Conservation (phyloP, 345 rosid species). For the Stellera chamaejasme region DNA sequence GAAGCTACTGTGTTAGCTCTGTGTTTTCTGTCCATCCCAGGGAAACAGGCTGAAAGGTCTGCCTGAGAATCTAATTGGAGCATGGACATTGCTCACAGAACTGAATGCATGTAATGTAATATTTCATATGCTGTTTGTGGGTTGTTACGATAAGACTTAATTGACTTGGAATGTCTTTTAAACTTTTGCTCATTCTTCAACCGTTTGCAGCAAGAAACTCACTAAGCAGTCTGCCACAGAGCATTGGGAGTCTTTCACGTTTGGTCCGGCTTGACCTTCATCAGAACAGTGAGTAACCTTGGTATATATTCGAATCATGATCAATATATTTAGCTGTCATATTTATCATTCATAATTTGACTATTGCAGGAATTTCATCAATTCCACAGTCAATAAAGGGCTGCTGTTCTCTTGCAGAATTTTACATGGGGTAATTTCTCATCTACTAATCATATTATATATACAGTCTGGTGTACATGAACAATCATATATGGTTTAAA, state of each 20-base stretch:
- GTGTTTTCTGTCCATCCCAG: constrained; percentile 30
- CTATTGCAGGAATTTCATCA: constrained; percentile 48
- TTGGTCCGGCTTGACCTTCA: constrained; percentile 91
- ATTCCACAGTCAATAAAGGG: constrained; percentile 67
- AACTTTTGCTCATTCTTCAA: constrained; percentile 5
- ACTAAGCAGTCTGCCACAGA: constrained; percentile 59
- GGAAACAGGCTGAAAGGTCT: constrained; percentile 69
- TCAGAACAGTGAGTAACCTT: constrained; percentile 68
- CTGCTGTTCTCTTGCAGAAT: constrained; percentile 74
- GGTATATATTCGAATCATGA: background rate
- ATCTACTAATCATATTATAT: constrained; percentile 7
- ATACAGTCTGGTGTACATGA: too few relatives aligned
- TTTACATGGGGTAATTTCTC: constrained; percentile 73
- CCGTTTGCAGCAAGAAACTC: constrained; percentile 62
- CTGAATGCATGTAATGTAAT: constrained; percentile 64
- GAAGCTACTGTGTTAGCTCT: background rate
- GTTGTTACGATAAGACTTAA: background rate
- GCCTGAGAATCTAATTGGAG: constrained; percentile 47
- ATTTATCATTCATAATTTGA: background rate
- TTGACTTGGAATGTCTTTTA: too few relatives aligned
- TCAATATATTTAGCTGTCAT: constrained; percentile 6
- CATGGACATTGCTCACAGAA: constrained; percentile 77
- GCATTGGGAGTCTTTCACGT: constrained; percentile 62
- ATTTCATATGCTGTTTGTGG: constrained; percentile 7
- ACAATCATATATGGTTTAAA: too few relatives aligned